Evolutionary conservation across 345 rosid genomes (phyloP).

Genomic region (Lenwebbia sp.): DNA sequence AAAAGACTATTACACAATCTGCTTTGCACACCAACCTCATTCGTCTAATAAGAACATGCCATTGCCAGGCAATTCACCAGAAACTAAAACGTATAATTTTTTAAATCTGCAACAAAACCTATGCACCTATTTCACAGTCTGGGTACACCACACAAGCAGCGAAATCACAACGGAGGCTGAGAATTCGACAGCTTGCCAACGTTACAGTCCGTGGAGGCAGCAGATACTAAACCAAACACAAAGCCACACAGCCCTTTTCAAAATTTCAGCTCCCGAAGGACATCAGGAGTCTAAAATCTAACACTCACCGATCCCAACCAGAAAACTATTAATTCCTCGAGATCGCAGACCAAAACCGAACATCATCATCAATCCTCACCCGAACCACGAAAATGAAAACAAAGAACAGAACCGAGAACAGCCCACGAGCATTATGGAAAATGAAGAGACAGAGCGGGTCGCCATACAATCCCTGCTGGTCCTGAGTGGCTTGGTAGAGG

Average conservation of each 20-base stretch:
- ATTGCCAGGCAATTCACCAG: background rate
- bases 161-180: background rate
- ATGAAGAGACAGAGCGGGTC: background rate
- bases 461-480: slow-evolving; percentile 84
- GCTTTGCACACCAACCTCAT: background rate
- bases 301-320: background rate
- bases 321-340: background rate
- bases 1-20: background rate
- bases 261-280: background rate
- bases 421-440: background rate
- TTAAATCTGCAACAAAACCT: background rate
- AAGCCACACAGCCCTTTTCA: background rate
- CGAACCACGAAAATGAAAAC: background rate
- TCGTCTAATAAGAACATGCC: background rate
- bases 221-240: background rate
- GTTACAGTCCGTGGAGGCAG: background rate
- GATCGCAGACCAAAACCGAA: background rate
- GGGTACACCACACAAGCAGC: background rate
- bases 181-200: background rate
- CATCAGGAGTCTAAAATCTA: background rate
- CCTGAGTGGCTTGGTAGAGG: slow-evolving; percentile 80
- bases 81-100: background rate
- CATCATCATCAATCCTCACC: background rate
- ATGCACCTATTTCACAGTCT: background rate
- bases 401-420: background rate